These are phyloP conservation scores for Serendipita sp. DNA, from an alignment of 1,284 basidiomycete genomes.

Conservation along the genomic window DNA sequence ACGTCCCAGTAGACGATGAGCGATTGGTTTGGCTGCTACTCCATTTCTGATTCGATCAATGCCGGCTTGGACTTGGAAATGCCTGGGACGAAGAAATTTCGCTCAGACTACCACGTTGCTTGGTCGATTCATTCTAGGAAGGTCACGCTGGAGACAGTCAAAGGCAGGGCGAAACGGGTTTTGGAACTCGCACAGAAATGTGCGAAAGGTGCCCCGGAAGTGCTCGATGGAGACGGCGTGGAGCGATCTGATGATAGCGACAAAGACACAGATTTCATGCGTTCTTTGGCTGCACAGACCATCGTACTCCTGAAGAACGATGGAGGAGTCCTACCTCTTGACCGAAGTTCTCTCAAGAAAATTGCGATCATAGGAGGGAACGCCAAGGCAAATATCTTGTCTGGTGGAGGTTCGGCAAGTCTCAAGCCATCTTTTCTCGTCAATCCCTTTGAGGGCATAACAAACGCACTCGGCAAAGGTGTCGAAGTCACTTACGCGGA, in stretches of 20 bases:
- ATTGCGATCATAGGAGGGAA: conserved; percentile 47
- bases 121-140: conserved; percentile 25
- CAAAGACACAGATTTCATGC: conserved; percentile 27
- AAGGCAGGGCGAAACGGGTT: conserved; percentile 27
- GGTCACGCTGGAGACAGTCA: conserved; percentile 32
- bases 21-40: conserved; percentile 41
- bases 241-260: conserved; percentile 31
- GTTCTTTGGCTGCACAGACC: conserved; percentile 30
- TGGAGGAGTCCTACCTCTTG: conserved; percentile 28
- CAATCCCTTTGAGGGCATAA: conserved; percentile 37
- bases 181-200: conserved; percentile 29
- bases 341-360: conserved; percentile 20
- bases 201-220: conserved; percentile 21
- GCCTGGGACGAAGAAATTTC: conserved; percentile 23
- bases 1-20: conserved; percentile 22
- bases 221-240: conserved; percentile 21
- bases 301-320: conserved; percentile 39
- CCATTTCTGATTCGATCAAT: conserved; percentile 34
- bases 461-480: conserved; percentile 25
- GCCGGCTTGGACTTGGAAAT: conserved; percentile 48
- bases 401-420: conserved; percentile 40
- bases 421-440: conserved; percentile 33
- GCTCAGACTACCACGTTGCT: neutral
- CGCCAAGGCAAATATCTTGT: conserved; percentile 35
- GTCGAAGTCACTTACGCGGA: conserved; percentile 18